Base-by-base conservation (phyloP, 768 basidiomycete species). In the Boletus vinaceobasis region DNA sequence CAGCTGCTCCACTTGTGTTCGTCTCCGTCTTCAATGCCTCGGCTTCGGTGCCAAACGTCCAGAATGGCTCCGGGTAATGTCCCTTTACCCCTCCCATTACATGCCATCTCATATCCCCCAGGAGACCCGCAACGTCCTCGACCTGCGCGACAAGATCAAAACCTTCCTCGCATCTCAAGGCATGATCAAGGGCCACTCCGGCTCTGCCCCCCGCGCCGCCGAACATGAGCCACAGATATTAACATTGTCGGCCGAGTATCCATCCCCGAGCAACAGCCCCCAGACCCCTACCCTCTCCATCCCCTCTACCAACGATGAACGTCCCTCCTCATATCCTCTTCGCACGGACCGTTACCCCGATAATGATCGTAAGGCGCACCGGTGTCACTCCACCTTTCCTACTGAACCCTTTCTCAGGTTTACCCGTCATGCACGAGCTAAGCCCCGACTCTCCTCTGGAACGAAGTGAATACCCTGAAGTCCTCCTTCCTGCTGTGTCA, bases 121-220 rank as follows among this genome's bases (percentile, higher is more conserved):
- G 89, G 87, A 89, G 68, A 83, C 75, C 62, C 79, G 81, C 58
- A 86, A 83, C 57, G 88, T 90, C 4, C 65, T 79, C 35, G 80
- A 82, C 56, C 74, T 90, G 38, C 79, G 89, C 51, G 87, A 89
- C 61, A 87, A 84, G 73, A 91, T 90, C 65, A 92, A 91, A 73
- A 72, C 74, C 1, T 88, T 89, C 64, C 78, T 92, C 23, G 87
- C 87, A 0, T 81, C 87, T 0, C 88, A 91, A 68, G 90, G 90
- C 45, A 89, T 91, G 88, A 91, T 93, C 71, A 92, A 92, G 72
- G 90, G 90, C 29, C 89, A 91, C 63, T 87, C 90, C 19, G 86
- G 86, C 52, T 74, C 85, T 27, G 85, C 82, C 2, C 77, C 86
- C 19, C 83, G 85, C 42, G 71, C 75, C 21, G 64, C 75, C 35